A percentile compares a stretch with the other conserved stretches of the same genome.
These are phyloP conservation scores for Penicillium canescens DNA, from an alignment of 495 filamentous ascomycete genomes.

Conservation along the genomic window DNA sequence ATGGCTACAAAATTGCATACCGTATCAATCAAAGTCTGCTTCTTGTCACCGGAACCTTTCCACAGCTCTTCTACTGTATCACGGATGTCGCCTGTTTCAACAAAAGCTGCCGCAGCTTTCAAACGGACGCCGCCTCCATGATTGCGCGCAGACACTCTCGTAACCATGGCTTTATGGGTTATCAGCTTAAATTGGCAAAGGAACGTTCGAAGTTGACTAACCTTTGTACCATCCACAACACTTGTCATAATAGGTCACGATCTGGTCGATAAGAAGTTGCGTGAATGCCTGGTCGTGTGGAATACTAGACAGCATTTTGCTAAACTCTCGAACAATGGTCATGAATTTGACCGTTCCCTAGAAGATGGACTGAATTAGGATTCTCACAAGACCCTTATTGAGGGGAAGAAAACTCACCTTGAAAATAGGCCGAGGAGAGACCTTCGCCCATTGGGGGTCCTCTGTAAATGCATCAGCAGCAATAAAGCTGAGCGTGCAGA, in stretches of 20 bases:
- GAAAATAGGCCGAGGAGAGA: constrained; percentile 84
- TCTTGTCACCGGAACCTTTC: constrained; percentile 36
- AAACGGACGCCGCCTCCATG: constrained; percentile 47
- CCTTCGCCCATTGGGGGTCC: constrained; percentile 76
- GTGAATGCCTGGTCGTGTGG: constrained; percentile 97
- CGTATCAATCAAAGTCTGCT: constrained; percentile 41
- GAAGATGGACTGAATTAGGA: neutral
- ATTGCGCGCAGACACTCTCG: constrained; percentile 39
- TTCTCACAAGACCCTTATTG: constrained; percentile 1
- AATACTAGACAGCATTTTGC: constrained; percentile 90
- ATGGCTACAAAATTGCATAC: constrained; percentile 19
- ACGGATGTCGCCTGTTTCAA: constrained; percentile 66
- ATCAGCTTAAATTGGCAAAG: constrained; percentile 1
- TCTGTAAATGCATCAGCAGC: constrained; percentile 85
- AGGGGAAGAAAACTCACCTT: constrained; percentile 45
- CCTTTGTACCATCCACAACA: constrained; percentile 89
- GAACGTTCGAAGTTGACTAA: constrained; percentile 19
- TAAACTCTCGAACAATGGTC: constrained; percentile 82
- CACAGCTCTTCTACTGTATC: constrained; percentile 66
- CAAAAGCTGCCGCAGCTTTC: constrained; percentile 72
- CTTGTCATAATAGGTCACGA: constrained; percentile 86
- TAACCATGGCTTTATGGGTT: constrained; percentile 37
- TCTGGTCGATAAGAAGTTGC: constrained; percentile 83
- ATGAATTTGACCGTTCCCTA: constrained; percentile 86
- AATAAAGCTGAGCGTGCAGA: constrained; percentile 78